These are phyloP conservation scores for Suhomyces yuchorum DNA, from an alignment of 1,139 yeast species.

Conservation along the genomic window DNA sequence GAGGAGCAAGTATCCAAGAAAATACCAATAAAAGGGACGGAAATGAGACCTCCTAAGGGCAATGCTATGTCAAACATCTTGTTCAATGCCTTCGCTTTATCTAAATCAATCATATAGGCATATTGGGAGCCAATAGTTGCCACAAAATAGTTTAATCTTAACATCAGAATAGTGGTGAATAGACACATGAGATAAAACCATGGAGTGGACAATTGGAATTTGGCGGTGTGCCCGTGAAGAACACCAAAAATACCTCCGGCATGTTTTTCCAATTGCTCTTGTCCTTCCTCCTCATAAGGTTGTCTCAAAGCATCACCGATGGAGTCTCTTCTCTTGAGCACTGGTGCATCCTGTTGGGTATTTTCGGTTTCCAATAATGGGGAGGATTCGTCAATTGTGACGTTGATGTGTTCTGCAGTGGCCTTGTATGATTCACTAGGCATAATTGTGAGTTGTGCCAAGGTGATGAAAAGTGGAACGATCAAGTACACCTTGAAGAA, in stretches of 20 bases:
- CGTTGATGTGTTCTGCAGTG: slow-evolving; percentile 25
- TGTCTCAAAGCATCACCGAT: slow-evolving; percentile 51
- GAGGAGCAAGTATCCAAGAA: slow-evolving; percentile 44
- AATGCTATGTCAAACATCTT: slow-evolving; percentile 46
- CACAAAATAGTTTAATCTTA: slow-evolving; percentile 48
- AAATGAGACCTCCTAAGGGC: slow-evolving; percentile 47
- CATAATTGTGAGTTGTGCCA: slow-evolving; percentile 45
- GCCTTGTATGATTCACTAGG: slow-evolving; percentile 45
- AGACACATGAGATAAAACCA: slow-evolving; percentile 46
- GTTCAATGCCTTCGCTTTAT: slow-evolving; percentile 34
- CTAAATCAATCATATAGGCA: slow-evolving; percentile 38
- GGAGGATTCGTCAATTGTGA: slow-evolving; percentile 26
- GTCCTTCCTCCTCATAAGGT: slow-evolving; percentile 46
- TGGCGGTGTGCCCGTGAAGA: slow-evolving; percentile 47
- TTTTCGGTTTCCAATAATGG: slow-evolving; percentile 21
- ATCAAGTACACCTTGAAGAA: slow-evolving; percentile 41
- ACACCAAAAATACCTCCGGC: slow-evolving; percentile 48
- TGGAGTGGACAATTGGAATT: slow-evolving; percentile 41
- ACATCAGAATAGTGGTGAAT: slow-evolving; percentile 46
- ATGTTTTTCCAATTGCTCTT: slow-evolving; percentile 33
- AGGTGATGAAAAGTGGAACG: slow-evolving; percentile 44
- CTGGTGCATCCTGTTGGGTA: slow-evolving; percentile 7
- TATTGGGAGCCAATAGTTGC: slow-evolving; percentile 50
- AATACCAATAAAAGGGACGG: slow-evolving; percentile 46
- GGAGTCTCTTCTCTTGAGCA: slow-evolving; percentile 38